Evolutionary conservation across 169 alveolate genomes (phyloP).

Genomic region (Pseudocohnilembus persalinus): DNA sequence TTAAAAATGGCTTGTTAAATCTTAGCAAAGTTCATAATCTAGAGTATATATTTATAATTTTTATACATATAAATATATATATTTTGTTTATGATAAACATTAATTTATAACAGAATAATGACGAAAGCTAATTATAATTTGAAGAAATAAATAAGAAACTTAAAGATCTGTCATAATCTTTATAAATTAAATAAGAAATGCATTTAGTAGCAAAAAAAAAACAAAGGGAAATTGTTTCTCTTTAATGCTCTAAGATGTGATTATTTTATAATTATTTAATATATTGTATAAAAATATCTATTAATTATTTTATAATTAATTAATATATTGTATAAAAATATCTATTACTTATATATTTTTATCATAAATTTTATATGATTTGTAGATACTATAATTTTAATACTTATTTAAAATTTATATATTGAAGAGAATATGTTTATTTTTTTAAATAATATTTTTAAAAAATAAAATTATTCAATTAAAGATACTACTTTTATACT

Average conservation of each 20-base stretch:
- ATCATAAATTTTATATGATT: neutral
- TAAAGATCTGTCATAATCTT: neutral
- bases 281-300: neutral
- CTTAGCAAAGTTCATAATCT: neutral
- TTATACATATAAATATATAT: too few species aligned
- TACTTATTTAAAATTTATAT: constrained; percentile 5
- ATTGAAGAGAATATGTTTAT: too few species aligned
- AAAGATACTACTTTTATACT: too few species aligned
- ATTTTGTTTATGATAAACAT: too few species aligned
- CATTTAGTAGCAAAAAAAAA: constrained; percentile 2
- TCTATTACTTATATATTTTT: neutral
- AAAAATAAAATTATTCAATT: too few species aligned
- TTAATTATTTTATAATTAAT: neutral
- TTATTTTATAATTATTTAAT: neutral
- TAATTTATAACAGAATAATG: too few species aligned
- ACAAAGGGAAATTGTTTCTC: constrained; percentile 9
- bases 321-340: neutral
- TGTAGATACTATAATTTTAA: too few species aligned
- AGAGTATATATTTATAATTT: too few species aligned
- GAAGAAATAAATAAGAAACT: neutral
- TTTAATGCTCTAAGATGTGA: neutral
- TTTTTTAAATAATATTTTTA: too few species aligned
- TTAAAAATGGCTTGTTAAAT: too few species aligned
- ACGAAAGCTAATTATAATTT: too few species aligned
- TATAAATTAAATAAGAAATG: constrained; percentile 5